phyloP scores from a whole-genome alignment of 2,329 filamentous ascomycete genomes.

The Colletotrichum chlorophyti region DNA sequence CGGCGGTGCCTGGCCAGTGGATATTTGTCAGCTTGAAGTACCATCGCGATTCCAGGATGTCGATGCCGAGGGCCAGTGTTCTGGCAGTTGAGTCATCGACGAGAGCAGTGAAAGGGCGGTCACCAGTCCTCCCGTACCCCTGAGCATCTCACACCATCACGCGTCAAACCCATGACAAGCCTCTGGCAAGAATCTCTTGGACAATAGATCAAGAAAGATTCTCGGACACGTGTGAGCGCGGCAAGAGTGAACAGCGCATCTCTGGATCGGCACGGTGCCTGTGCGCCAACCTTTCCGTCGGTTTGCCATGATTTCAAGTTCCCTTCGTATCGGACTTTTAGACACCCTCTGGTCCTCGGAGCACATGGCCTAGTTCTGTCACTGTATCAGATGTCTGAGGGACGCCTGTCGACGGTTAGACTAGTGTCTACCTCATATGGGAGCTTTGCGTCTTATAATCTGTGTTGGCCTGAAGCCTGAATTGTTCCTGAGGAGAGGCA shows the following conservation, averaged over 20 bases:
- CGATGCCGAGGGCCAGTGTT: too few species aligned
- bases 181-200: not conserved
- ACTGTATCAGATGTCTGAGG: slow-evolving; percentile 3
- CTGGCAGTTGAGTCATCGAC: too few species aligned
- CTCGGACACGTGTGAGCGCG: not conserved
- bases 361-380: not conserved
- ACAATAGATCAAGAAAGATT: not conserved
- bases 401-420: slow-evolving; percentile 1
- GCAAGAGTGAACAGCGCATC: slow-evolving; percentile 1
- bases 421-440: not conserved
- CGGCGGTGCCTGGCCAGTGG: too few species aligned
- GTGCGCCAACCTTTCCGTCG: not conserved
- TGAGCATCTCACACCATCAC: too few species aligned
- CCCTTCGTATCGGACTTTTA: not conserved
- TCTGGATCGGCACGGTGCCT: slow-evolving; percentile 1
- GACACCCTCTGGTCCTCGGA: not conserved
- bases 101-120: too few species aligned
- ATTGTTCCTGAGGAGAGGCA: too few species aligned
- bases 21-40: too few species aligned
- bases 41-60: not conserved
- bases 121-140: too few species aligned
- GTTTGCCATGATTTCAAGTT: not conserved
- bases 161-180: too few species aligned
- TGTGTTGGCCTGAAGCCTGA: too few species aligned
- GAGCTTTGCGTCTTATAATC: too few species aligned